Base-by-base conservation (phyloP, 2,329 filamentous ascomycete genomes). In the Leptographium wingfieldii region DNA sequence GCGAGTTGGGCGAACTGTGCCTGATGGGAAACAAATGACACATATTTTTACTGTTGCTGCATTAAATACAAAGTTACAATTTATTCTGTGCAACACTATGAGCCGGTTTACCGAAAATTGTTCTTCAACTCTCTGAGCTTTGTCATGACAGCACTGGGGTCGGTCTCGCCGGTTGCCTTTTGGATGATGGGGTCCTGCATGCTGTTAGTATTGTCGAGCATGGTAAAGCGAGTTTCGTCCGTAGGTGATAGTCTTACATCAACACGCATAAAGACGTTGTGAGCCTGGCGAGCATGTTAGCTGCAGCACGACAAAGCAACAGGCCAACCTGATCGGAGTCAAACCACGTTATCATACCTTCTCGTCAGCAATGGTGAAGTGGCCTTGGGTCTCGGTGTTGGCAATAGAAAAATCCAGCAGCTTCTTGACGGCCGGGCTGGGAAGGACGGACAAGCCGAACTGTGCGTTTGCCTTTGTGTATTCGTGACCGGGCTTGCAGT, bases 381-480 rank as follows among this genome's bases (percentile, higher is more conserved):
- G 89, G 55, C 94, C 94, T 72, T 96, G 92, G 1, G 94, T 97
- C 75, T 96, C 82, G 73, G 85, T 78, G 73, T 96, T 92, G 62
- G 81, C 78, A 59, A 88, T 83, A 1, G 90, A 88, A 71, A 90
- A 96, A 0, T 80, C 78, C 65, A 88, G 78, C 38, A 99, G 78
- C 67, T 85, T 87, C 77, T 88, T 85, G 63, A 96, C 83, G 0
- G 88, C 79, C 56, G 88, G 85, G 51, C 82, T 87, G 68, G 89
- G 84, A 60, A 87, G 76, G 19, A 97, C 87, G 2, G 86, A 87
- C 61, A 87, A 75, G 55, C 84, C 86, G 69, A 99, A 99, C 71
- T 90, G 90, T 68, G 94, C 90, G 69, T 99, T 99, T 57, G 87
- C 82, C 73, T 94, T 96, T n/a, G 94, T 99, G 75, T 99, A 99